A percentile compares a stretch with the other conserved stretches of the same genome.
phyloP scores from a whole-genome alignment of 192 early-diverging fungal species.

The Rhizoclosmatium sp. region DNA sequence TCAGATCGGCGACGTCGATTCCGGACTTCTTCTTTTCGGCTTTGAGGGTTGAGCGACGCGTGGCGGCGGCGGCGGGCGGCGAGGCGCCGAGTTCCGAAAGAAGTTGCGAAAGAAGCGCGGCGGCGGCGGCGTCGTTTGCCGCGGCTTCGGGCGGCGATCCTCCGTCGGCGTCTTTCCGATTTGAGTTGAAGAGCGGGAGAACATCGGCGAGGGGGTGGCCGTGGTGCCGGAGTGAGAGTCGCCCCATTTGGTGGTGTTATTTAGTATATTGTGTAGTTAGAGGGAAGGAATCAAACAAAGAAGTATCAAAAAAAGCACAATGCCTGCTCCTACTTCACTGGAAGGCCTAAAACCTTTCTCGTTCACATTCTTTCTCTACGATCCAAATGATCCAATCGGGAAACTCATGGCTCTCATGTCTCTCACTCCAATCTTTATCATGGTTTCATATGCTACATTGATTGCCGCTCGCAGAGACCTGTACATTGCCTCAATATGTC shows the following conservation, averaged over 20 bases:
- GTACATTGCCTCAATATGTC: conserved; percentile 63
- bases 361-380: conserved; percentile 77
- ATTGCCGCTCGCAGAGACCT: conserved; percentile 69
- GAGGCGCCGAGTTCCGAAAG: conserved; percentile 27
- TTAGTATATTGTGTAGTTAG: no score
- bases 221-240: not conserved
- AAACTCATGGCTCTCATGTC: conserved; percentile 62
- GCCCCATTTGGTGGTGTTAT: no score
- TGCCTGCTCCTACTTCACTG: no score
- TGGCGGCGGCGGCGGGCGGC: not conserved
- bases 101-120: conserved; percentile 6
- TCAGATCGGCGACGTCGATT: conserved; percentile 10
- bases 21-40: conserved; percentile 17
- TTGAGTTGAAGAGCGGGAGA: conserved; percentile 31
- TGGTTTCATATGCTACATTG: conserved; percentile 74
- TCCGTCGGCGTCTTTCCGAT: conserved; percentile 22
- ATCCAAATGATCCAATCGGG: conserved; percentile 61
- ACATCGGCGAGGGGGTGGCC: conserved; percentile 1
- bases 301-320: not conserved
- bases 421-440: conserved; percentile 70
- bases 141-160: conserved; percentile 24
- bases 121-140: conserved; percentile 28
- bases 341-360: conserved; percentile 61
- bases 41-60: conserved; percentile 15
- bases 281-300: not conserved